phyloP scores from a whole-genome alignment of 2,329 filamentous ascomycete genomes.

The Epichloe coenophiala region DNA sequence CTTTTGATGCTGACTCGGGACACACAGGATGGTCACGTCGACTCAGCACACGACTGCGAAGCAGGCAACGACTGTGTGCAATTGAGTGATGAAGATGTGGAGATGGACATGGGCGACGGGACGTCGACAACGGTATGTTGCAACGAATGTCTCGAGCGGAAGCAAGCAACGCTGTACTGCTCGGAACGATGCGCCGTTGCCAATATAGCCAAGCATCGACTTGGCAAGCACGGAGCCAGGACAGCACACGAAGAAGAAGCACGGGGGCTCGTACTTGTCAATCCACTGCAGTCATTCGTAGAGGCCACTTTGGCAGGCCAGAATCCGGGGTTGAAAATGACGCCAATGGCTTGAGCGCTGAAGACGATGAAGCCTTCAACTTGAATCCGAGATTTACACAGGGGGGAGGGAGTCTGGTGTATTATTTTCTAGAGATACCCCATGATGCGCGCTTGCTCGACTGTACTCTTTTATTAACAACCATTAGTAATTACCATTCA shows the following conservation, averaged over 20 bases:
- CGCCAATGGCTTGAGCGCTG: conserved; percentile 4
- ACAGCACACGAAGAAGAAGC: conserved; percentile 11
- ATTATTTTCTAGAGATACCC: not conserved
- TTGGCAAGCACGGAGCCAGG: conserved; percentile 17
- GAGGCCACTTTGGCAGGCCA: conserved; percentile 16
- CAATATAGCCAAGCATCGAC: conserved; percentile 28
- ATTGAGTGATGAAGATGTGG: conserved; percentile 24
- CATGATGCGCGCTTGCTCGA: not conserved
- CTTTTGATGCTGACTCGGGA: conserved; percentile 11
- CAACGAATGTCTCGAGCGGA: conserved; percentile 26
- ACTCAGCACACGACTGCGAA: conserved; percentile 26
- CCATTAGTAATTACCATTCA: too few relatives aligned
- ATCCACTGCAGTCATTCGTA: conserved; percentile 13
- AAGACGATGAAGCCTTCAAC: not conserved
- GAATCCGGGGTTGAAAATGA: conserved; percentile 21
- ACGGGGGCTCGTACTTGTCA: conserved; percentile 11
- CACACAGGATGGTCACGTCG: conserved; percentile 24
- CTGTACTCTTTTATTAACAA: not conserved
- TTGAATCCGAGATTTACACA: not conserved
- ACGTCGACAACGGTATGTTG: conserved; percentile 22
- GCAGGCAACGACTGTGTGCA: conserved; percentile 27
- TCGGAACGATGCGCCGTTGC: conserved; percentile 26
- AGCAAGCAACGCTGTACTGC: conserved; percentile 27
- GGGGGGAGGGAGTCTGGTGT: not conserved
- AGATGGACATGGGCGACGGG: conserved; percentile 27